These are phyloP conservation scores for Metschnikowia borealis DNA, from an alignment of 805 yeast genomes.

Conservation along the genomic window DNA sequence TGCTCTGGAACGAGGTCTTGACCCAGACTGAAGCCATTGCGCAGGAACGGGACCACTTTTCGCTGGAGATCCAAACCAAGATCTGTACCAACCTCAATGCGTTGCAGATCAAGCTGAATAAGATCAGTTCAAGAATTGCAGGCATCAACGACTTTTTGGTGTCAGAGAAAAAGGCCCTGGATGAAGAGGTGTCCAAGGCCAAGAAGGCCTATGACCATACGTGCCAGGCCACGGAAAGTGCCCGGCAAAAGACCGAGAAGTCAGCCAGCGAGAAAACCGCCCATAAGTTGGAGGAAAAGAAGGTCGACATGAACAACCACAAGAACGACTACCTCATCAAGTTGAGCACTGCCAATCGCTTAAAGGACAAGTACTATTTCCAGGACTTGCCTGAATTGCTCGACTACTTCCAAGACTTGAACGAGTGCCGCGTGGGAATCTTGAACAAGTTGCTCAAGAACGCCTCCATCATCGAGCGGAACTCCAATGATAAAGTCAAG, in stretches of 20 bases:
- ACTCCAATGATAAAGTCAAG: slow-evolving; percentile 42
- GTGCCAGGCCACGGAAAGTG: slow-evolving; percentile 76
- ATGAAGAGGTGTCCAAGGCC: slow-evolving; percentile 55
- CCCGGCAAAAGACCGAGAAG: slow-evolving; percentile 70
- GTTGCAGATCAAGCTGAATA: slow-evolving; percentile 50
- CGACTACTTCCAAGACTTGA: slow-evolving; percentile 79
- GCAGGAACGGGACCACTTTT: slow-evolving; percentile 56
- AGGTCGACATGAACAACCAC: slow-evolving; percentile 78
- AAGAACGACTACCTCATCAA: slow-evolving; percentile 80
- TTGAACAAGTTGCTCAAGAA: slow-evolving; percentile 64
- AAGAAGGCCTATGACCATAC: slow-evolving; percentile 77
- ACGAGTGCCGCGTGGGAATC: slow-evolving; percentile 70
- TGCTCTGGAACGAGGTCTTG: slow-evolving; percentile 85
- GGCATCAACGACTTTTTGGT: slow-evolving; percentile 56
- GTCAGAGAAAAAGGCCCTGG: slow-evolving; percentile 44
- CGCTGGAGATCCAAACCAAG: slow-evolving; percentile 55
- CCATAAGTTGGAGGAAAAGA: slow-evolving; percentile 56
- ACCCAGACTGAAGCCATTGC: slow-evolving; percentile 80
- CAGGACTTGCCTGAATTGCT: slow-evolving; percentile 91
- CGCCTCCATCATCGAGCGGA: slow-evolving; percentile 58
- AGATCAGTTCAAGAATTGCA: slow-evolving; percentile 52
- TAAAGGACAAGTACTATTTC: slow-evolving; percentile 87
- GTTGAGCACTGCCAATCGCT: slow-evolving; percentile 79
- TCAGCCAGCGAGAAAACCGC: slow-evolving; percentile 45
- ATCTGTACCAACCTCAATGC: slow-evolving; percentile 58